Base-by-base conservation (phyloP, 768 basidiomycete genomes). In the Baorangia bicolor region DNA sequence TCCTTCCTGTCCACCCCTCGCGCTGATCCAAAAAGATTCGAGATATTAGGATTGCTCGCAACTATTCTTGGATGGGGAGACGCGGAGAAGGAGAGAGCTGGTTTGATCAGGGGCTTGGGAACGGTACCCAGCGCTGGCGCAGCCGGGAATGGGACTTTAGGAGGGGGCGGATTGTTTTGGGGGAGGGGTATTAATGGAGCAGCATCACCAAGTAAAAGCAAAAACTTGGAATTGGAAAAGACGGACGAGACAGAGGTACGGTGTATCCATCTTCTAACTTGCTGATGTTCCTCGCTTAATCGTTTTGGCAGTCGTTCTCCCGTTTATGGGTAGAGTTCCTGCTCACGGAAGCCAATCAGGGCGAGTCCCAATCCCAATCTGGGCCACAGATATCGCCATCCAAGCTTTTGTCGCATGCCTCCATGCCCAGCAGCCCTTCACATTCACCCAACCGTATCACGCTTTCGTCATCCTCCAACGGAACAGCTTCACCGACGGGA, bases 291-390 rank as follows among this genome's bases (percentile, higher is more conserved):
- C 25, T 55, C 6, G 27, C 51, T 51, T 14, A 60, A 59, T 56
- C 3, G 33, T 35, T 20, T 45, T 8, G 35, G 25, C 28, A 98
- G 95, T 96, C 94, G 0, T 99, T 99, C 75, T 95, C 93, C 37
- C 90, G 94, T 44, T 82, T 98, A 12, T 99, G 94, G 88, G 96
- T 99, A 44, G 97, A 99, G 71, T 99, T 96, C 69, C 81, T 99
- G 4, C 86, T 99, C 59, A 96, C 94, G 23, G 96, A 99, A 75
- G 88, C 94, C 0, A 39, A 74, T 76, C 61, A 84, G 75, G 62
- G 69, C 58, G 62, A 64, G 48, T 60, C 65, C 4, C 60, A 59
- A 16, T 56, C 63, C 6, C 71, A 71, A 13, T 21, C 37, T 27
- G 30, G 21, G 9, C 20, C 69, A 16, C 58, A 58, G 31, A 40